phyloP scores from a whole-genome alignment of 2,329 filamentous ascomycete genomes.

The Colletotrichum sp. region DNA sequence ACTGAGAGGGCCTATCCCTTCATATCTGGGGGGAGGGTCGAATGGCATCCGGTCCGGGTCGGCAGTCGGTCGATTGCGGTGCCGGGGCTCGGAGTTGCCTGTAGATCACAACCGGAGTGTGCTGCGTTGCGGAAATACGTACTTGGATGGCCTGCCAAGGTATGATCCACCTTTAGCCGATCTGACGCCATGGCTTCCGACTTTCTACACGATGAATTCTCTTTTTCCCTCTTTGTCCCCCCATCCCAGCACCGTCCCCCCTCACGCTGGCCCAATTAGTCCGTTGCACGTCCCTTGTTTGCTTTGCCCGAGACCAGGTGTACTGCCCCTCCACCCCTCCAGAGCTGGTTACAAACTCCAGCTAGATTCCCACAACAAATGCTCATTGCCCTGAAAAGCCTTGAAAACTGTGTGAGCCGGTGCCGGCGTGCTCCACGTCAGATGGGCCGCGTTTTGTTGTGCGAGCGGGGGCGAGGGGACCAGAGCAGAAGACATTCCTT shows the following conservation, averaged over 20 bases:
- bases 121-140: background rate
- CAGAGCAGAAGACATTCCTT: background rate
- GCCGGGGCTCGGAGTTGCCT: background rate
- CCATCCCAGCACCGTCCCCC: background rate
- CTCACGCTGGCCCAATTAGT: background rate
- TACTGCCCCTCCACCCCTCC: background rate
- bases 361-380: background rate
- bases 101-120: background rate
- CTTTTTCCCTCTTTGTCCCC: background rate
- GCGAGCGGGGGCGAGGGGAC: background rate
- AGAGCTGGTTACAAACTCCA: background rate
- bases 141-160: slow-evolving; percentile 2
- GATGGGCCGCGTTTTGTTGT: background rate
- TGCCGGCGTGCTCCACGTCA: background rate
- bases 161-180: slow-evolving; percentile 16
- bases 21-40: background rate
- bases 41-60: background rate
- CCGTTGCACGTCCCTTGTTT: background rate
- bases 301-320: background rate
- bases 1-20: background rate
- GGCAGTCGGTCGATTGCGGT: background rate
- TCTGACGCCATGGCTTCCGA: slow-evolving; percentile 13
- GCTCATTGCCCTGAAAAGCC: background rate
- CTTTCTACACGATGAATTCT: background rate
- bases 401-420: background rate